Conservation (phyloP, 129 eudicot genomes). For the sunflower (Helianthus annuus) region DNA sequence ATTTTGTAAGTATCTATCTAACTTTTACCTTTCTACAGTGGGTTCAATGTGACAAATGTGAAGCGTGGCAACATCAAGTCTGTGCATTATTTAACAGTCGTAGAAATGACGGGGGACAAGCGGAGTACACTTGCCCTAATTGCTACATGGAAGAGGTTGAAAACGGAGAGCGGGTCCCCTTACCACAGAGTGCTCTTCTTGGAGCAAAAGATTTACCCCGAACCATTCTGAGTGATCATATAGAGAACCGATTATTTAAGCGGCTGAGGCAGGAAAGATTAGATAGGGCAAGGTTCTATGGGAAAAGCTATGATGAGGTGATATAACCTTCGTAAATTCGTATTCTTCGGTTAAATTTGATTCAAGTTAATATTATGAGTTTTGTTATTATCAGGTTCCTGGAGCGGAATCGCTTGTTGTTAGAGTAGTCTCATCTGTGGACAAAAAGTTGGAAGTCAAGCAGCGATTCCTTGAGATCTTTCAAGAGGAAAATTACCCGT, state of each 20-base stretch:
- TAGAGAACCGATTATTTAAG: constrained; percentile 68
- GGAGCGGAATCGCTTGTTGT: constrained; percentile 94
- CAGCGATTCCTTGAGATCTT: constrained; percentile 86
- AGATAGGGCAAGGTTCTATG: constrained; percentile 72
- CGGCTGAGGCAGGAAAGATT: constrained; percentile 73
- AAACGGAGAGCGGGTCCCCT: constrained; percentile 82
- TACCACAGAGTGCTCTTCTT: constrained; percentile 97
- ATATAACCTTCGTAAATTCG: not conserved
- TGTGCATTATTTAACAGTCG: constrained; percentile 96
- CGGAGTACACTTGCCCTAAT: constrained; percentile 97
- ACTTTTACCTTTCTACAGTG: constrained; percentile 62
- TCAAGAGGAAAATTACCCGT: constrained; percentile 83
- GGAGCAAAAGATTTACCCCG: constrained; percentile 97
- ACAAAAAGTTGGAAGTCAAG: constrained; percentile 93
- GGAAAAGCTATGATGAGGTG: constrained; percentile 91
- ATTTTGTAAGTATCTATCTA: constrained; percentile 1
- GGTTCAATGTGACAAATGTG: constrained; percentile 99
- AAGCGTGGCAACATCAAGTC: constrained; percentile 97
- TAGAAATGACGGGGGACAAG: constrained; percentile 95
- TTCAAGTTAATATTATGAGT: no score
- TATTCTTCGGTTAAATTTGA: no score
- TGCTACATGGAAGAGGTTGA: constrained; percentile 87
- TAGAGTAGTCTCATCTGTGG: constrained; percentile 94
- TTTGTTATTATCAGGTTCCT: constrained; percentile 63
- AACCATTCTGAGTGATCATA: constrained; percentile 90